Evolutionary conservation across 2,329 filamentous ascomycete species (phyloP).

Genomic region (Pseudocercospora pini-densiflorae): DNA sequence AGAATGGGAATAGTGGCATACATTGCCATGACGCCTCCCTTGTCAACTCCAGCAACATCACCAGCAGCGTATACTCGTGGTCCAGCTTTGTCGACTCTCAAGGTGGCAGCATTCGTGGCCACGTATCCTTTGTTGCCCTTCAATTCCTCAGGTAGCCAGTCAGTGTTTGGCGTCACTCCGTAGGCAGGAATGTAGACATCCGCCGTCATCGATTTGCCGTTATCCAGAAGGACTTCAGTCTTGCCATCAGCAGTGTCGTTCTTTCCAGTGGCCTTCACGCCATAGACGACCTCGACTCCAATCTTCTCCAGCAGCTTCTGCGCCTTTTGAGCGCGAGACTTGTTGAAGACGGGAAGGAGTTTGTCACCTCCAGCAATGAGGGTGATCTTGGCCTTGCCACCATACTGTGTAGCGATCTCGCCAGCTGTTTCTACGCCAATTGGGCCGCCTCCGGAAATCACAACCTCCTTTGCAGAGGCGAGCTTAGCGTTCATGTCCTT

Average conservation of each 20-base stretch:
- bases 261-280: conserved; percentile 31
- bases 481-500: conserved; percentile 38
- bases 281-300: conserved; percentile 47
- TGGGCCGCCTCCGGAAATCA: conserved; percentile 45
- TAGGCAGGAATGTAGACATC: conserved; percentile 60
- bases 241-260: conserved; percentile 43
- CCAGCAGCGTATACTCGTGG: conserved; percentile 55
- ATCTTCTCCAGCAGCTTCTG: conserved; percentile 52
- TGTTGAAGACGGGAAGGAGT: conserved; percentile 49
- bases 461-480: conserved; percentile 42
- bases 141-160: conserved; percentile 55
- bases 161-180: conserved; percentile 58
- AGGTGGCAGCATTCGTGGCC: conserved; percentile 49
- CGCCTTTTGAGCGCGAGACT: conserved; percentile 47
- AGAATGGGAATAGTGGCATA: conserved; percentile 46
- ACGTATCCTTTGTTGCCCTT: conserved; percentile 53
- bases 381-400: conserved; percentile 50
- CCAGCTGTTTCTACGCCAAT: conserved; percentile 45
- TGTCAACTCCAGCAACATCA: conserved; percentile 50
- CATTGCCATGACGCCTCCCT: conserved; percentile 50
- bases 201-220: conserved; percentile 52
- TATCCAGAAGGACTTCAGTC: conserved; percentile 50
- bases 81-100: conserved; percentile 52
- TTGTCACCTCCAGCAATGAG: conserved; percentile 48
- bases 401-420: conserved; percentile 41